Evolutionary conservation across 306 rosid genomes (phyloP).

Genomic region (Hippophae gyantsensis): DNA sequence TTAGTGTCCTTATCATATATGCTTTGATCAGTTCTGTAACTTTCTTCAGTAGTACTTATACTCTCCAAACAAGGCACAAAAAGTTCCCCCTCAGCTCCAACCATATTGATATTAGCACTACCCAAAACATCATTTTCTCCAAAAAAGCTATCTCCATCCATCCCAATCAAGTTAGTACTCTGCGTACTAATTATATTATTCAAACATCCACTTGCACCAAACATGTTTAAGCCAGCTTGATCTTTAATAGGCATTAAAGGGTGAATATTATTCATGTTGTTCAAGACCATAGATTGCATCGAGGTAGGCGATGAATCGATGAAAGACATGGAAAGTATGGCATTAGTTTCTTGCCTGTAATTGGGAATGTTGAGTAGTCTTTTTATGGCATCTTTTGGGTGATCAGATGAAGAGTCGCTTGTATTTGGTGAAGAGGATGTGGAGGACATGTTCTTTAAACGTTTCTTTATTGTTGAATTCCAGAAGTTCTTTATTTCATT

Average conservation of each 20-base stretch:
- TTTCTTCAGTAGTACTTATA: constrained; percentile 30
- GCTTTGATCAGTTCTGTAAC: constrained; percentile 31
- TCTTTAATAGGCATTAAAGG: constrained; percentile 34
- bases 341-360: constrained; percentile 6
- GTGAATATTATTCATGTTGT: constrained; percentile 25
- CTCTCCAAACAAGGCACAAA: constrained; percentile 58
- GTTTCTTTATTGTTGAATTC: constrained; percentile 92
- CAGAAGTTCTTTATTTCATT: constrained; percentile 93
- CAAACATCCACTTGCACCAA: constrained; percentile 28
- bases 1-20: constrained; percentile 15
- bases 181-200: constrained; percentile 1
- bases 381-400: constrained; percentile 8
- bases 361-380: constrained; percentile 3
- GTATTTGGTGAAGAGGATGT: constrained; percentile 36
- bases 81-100: constrained; percentile 33
- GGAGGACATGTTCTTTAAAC: constrained; percentile 45
- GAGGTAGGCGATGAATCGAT: constrained; percentile 29
- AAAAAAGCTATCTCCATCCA: constrained; percentile 17
- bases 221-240: constrained; percentile 27
- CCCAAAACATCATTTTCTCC: constrained; percentile 28
- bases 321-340: constrained; percentile 30
- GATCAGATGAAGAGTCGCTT: constrained; percentile 45
- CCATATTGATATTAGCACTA: constrained; percentile 16
- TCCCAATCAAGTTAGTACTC: no score
- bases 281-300: constrained; percentile 24